Conservation (phyloP, 176 grass and related monocot genomes). For the Ananas comosus region DNA sequence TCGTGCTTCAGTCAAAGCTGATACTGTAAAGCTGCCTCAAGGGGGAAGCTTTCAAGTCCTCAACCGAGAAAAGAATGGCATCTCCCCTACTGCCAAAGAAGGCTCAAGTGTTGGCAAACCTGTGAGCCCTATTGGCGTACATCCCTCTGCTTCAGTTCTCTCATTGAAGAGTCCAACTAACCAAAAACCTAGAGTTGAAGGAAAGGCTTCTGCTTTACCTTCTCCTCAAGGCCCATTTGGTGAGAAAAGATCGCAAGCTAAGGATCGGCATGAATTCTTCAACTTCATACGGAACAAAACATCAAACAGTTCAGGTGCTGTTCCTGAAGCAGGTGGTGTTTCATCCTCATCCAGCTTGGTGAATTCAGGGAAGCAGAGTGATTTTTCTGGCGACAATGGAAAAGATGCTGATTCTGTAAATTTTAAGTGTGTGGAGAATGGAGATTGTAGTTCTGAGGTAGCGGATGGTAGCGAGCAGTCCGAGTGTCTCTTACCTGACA, state of each 20-base stretch:
- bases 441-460: background rate
- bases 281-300: constrained; percentile 25
- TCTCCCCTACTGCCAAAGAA: constrained; percentile 27
- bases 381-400: background rate
- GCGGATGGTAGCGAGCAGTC: background rate
- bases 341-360: background rate
- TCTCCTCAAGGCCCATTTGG: constrained; percentile 31
- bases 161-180: constrained; percentile 24
- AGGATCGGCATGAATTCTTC: constrained; percentile 30
- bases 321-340: background rate
- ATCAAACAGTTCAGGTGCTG: constrained; percentile 11
- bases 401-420: background rate
- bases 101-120: constrained; percentile 15
- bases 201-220: constrained; percentile 9
- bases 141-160: constrained; percentile 22
- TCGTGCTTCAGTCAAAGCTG: constrained; percentile 39
- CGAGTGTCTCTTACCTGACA: background rate
- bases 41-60: constrained; percentile 54
- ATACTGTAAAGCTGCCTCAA: constrained; percentile 39
- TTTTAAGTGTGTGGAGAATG: constrained; percentile 1
- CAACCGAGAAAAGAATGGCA: constrained; percentile 40
- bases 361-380: constrained; percentile 4
- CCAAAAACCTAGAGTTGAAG: constrained; percentile 31
- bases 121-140: constrained; percentile 20
- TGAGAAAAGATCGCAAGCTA: constrained; percentile 34